These are phyloP conservation scores for Amyloporia xantha DNA, from an alignment of 768 basidiomycete genomes.

Conservation along the genomic window DNA sequence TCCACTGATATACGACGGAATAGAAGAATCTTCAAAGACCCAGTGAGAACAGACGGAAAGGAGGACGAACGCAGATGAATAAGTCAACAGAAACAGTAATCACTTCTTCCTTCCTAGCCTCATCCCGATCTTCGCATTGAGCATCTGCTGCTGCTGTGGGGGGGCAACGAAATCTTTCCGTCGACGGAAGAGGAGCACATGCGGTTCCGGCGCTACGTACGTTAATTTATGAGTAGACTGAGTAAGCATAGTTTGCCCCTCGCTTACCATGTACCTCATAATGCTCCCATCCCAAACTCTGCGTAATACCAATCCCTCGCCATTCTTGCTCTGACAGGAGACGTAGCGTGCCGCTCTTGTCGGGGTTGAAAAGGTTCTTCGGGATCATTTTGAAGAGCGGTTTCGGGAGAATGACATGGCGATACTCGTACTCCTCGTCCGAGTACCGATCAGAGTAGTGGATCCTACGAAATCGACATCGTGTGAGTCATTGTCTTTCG, in stretches of 20 bases:
- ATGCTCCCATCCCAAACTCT: constrained; percentile 95
- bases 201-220: constrained; percentile 76
- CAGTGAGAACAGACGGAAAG: constrained; percentile 2
- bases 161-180: constrained; percentile 51
- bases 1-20: background rate
- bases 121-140: constrained; percentile 11
- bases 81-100: background rate
- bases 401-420: constrained; percentile 95
- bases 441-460: constrained; percentile 90
- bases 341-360: constrained; percentile 73
- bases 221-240: too few species aligned
- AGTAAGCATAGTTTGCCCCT: too few species aligned
- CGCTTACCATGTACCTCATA: constrained; percentile 89
- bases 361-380: constrained; percentile 67
- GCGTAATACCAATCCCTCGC: constrained; percentile 93
- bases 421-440: constrained; percentile 91
- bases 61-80: constrained; percentile 5
- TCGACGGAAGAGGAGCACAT: constrained; percentile 90
- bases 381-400: constrained; percentile 91
- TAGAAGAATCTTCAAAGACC: constrained; percentile 1
- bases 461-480: constrained; percentile 42
- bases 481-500: constrained; percentile 9
- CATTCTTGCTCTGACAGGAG: constrained; percentile 86
- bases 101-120: constrained; percentile 34
- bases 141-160: constrained; percentile 15